Evolutionary conservation across 164 flowering plant genomes (phyloP).

Genomic region (Magnolia sinica): DNA sequence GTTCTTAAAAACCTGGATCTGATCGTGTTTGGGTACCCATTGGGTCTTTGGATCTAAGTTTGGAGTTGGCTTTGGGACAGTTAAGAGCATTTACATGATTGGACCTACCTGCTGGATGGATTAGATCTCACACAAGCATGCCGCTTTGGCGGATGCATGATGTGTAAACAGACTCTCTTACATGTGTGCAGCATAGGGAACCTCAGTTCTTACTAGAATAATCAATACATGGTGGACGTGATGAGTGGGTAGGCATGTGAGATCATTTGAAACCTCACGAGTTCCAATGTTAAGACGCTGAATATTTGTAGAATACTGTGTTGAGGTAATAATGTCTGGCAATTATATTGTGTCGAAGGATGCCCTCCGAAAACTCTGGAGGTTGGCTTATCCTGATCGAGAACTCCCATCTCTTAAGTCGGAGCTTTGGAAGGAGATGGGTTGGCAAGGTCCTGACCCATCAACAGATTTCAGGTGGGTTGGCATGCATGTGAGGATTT

Average conservation of each 20-base stretch:
- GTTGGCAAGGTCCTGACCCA: slow-evolving; percentile 98
- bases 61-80: too few relatives aligned
- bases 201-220: too few relatives aligned
- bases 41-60: too few relatives aligned
- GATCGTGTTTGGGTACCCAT: too few relatives aligned
- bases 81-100: too few relatives aligned
- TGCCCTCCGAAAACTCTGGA: slow-evolving; percentile 86
- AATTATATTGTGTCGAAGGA: slow-evolving; percentile 47
- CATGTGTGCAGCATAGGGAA: too few relatives aligned
- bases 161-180: too few relatives aligned
- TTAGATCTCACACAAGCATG: too few relatives aligned
- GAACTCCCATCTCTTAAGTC: slow-evolving; percentile 79
- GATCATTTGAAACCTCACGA: background rate
- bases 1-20: too few relatives aligned
- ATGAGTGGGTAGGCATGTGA: background rate
- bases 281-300: background rate
- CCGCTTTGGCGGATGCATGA: too few relatives aligned
- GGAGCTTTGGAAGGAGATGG: slow-evolving; percentile 97
- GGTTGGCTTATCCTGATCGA: slow-evolving; percentile 73
- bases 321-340: background rate
- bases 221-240: background rate
- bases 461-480: slow-evolving; percentile 91
- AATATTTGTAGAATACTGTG: background rate
- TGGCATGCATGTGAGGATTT: background rate
- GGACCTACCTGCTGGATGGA: too few relatives aligned